A percentile compares a stretch with the other conserved stretches of the same genome.
These are phyloP conservation scores for Ustulina deusta DNA, from an alignment of 2,329 filamentous ascomycete genomes.

Conservation along the genomic window DNA sequence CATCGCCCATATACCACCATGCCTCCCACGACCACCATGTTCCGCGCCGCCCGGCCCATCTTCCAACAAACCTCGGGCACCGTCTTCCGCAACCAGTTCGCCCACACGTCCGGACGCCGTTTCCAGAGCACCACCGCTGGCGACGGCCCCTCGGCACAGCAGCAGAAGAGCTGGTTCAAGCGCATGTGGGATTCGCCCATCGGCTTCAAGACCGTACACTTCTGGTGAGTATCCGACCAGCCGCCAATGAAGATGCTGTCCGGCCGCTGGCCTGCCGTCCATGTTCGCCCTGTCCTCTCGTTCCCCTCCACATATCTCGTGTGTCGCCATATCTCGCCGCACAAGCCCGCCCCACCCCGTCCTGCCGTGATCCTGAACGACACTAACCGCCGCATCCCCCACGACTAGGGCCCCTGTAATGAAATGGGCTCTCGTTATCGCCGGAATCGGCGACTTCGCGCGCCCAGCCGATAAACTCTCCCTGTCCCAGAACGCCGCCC, in stretches of 20 bases:
- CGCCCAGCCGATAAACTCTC: conserved; percentile 94
- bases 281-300: neutral
- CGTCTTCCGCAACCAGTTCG: conserved; percentile 60
- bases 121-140: conserved; percentile 75
- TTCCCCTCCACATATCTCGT: neutral
- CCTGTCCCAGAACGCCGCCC: conserved; percentile 88
- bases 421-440: conserved; percentile 96
- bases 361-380: neutral
- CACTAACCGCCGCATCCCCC: conserved; percentile 7
- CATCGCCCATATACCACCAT: conserved; percentile 48
- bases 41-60: conserved; percentile 66
- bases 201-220: conserved; percentile 94
- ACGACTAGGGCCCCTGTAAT: conserved; percentile 89
- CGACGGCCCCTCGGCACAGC: conserved; percentile 53
- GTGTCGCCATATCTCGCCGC: neutral
- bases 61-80: conserved; percentile 66
- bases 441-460: conserved; percentile 90
- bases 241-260: neutral
- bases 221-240: conserved; percentile 75
- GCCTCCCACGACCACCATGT: conserved; percentile 62
- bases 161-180: conserved; percentile 71
- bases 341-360: neutral
- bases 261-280: neutral
- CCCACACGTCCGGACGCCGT: conserved; percentile 67
- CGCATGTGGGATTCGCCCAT: conserved; percentile 86